Evolutionary conservation across 768 basidiomycete species (phyloP), one percentile per base, ranked within the genome.

Genomic region (Mycena rebaudengoi): DNA sequence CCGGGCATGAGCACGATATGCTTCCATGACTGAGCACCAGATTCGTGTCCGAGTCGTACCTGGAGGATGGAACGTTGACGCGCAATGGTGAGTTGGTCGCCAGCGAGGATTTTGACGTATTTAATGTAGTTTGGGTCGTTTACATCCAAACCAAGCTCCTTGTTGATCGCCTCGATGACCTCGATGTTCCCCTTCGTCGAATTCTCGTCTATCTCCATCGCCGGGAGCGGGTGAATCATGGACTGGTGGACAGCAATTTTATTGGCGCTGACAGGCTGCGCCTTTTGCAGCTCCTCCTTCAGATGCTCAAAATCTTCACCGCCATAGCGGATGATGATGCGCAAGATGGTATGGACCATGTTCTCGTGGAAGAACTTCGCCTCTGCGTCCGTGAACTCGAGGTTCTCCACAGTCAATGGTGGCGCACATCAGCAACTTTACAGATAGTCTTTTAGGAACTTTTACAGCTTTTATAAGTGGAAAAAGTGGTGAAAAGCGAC

Each of bases 361-460:
- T 49, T 39, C 4, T 49, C 18, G 13, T 26, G 12, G 14, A 69
- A 25, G 30, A 62, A 26, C 4, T 18, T n/a, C n/a, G n/a, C n/a
- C n/a, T n/a, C n/a, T n/a, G n/a, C n/a, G n/a, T n/a, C n/a, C n/a
- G n/a, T n/a, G n/a, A n/a, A n/a, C n/a, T n/a, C n/a, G n/a, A n/a
- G 16, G 11, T 37, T 4, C 29, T 74, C 71, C 0, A 59, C 58
- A 5, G 46, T n/a, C 7, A 62, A 64, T 26, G 70, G 69, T 1
- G 64, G 10, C 1, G 76, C 10, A 75, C 61, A 50, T 75, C 74
- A 7, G 61, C 39, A 11, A n/a, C n/a, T n/a, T n/a, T n/a, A n/a
- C n/a, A 71, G 7, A 1, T 43, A n/a, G n/a, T n/a, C n/a, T n/a
- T n/a, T n/a, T n/a, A n/a, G n/a, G n/a, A n/a, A n/a, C n/a, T n/a